Percentiles rank a stretch among this genome's conserved stretches.
phyloP scores from a whole-genome alignment of 108 stramenopile genomes.

The Cylindrotheca closterium region DNA sequence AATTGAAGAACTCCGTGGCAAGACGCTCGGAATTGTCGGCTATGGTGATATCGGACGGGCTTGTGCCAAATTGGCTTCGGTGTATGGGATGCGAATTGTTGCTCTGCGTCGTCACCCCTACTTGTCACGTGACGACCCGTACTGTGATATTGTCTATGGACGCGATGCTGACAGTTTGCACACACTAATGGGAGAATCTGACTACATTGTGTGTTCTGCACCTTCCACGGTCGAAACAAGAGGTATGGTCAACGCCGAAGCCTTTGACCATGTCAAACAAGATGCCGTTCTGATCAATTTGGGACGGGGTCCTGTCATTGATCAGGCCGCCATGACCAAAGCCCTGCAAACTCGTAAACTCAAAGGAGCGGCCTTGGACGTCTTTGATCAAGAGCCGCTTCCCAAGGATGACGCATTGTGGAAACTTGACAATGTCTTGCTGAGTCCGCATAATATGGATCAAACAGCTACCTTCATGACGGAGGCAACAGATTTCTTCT shows the following conservation, averaged over 20 bases:
- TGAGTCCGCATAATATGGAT: slow-evolving; percentile 79
- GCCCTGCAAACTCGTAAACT: slow-evolving; percentile 60
- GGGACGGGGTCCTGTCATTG: slow-evolving; percentile 87
- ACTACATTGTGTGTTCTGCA: slow-evolving; percentile 77
- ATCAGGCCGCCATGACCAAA: slow-evolving; percentile 76
- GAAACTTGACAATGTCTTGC: slow-evolving; percentile 78
- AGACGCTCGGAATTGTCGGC: slow-evolving; percentile 85
- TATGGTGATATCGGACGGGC: slow-evolving; percentile 92
- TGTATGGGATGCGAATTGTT: slow-evolving; percentile 82
- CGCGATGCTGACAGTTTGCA: slow-evolving; percentile 40
- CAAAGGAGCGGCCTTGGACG: slow-evolving; percentile 88
- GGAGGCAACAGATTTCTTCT: slow-evolving; percentile 44
- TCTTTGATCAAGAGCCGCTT: slow-evolving; percentile 81
- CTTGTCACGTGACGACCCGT: slow-evolving; percentile 44
- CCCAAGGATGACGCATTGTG: slow-evolving; percentile 72
- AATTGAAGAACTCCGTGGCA: slow-evolving; percentile 69
- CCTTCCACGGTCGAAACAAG: slow-evolving; percentile 77
- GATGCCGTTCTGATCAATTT: slow-evolving; percentile 86
- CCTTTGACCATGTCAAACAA: slow-evolving; percentile 61
- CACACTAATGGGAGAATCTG: slow-evolving; percentile 55
- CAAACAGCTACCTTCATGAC: slow-evolving; percentile 57
- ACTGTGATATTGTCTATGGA: slow-evolving; percentile 61
- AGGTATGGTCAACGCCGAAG: slow-evolving; percentile 57
- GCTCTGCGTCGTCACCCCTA: slow-evolving; percentile 68
- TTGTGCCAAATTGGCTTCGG: slow-evolving; percentile 70